These are phyloP conservation scores for Penicillium manginii DNA, from an alignment of 495 filamentous ascomycete species.

Conservation along the genomic window DNA sequence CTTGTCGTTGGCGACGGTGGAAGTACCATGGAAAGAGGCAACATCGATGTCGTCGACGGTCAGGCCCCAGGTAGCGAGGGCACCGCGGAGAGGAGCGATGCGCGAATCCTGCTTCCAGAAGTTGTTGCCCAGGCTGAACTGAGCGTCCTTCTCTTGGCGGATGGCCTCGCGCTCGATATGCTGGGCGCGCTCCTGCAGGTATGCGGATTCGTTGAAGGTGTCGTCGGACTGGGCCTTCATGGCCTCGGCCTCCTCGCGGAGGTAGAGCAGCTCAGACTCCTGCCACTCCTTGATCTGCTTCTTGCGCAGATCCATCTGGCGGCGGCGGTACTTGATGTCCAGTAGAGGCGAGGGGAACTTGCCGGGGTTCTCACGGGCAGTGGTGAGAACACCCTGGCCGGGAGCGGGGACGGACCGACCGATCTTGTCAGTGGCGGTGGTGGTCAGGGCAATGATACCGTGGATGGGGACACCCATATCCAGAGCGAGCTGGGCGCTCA, in stretches of 20 bases:
- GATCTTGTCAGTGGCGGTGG: slow-evolving; percentile 99
- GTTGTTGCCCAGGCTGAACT: slow-evolving; percentile 90
- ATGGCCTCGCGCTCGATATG: slow-evolving; percentile 89
- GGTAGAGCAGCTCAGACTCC: slow-evolving; percentile 88
- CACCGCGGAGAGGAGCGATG: slow-evolving; percentile 93
- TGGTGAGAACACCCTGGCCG: slow-evolving; percentile 96
- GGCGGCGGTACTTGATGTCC: slow-evolving; percentile 94
- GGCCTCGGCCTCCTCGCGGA: slow-evolving; percentile 87
- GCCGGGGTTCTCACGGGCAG: slow-evolving; percentile 84
- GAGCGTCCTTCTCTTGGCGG: slow-evolving; percentile 88
- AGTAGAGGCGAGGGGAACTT: slow-evolving; percentile 94
- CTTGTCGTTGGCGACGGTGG: slow-evolving; percentile 98
- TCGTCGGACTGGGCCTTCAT: slow-evolving; percentile 77
- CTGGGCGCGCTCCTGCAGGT: slow-evolving; percentile 78
- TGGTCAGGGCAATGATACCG: slow-evolving; percentile 89
- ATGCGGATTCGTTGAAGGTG: slow-evolving; percentile 77
- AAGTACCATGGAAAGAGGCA: slow-evolving; percentile 98
- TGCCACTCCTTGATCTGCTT: slow-evolving; percentile 95
- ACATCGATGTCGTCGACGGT: slow-evolving; percentile 95
- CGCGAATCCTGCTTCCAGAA: slow-evolving; percentile 96
- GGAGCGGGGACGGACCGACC: slow-evolving; percentile 96
- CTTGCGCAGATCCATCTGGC: slow-evolving; percentile 90
- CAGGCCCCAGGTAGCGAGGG: slow-evolving; percentile 95
- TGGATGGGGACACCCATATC: slow-evolving; percentile 99
- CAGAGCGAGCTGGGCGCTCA: slow-evolving; percentile 92